Conservation (phyloP, 2,329 filamentous ascomycete genomes). For the Didymella exigua region DNA sequence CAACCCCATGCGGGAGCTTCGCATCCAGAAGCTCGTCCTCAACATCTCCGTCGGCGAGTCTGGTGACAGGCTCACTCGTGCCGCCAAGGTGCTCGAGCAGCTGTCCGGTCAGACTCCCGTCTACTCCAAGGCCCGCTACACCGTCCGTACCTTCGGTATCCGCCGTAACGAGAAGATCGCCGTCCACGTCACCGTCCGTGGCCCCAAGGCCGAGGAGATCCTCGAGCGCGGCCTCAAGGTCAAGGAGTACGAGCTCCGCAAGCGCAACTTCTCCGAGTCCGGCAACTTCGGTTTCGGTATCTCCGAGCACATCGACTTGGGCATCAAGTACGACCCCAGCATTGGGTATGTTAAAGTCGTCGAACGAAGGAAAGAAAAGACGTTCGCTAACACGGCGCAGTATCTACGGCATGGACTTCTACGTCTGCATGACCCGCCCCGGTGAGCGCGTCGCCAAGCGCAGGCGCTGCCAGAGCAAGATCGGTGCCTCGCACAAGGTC, state of each 20-base stretch:
- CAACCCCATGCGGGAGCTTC: conserved; percentile 99
- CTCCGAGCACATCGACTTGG: conserved; percentile 99
- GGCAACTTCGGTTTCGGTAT: conserved; percentile 98
- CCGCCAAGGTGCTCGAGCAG: conserved; percentile 99
- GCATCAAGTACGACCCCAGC: conserved; percentile 74
- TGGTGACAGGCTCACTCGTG: conserved; percentile 99
- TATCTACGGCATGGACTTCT: conserved; percentile 90
- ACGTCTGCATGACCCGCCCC: conserved; percentile 99
- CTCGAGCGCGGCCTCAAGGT: conserved; percentile 99
- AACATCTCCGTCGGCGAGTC: conserved; percentile 99
- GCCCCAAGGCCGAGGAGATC: conserved; percentile 99
- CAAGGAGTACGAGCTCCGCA: conserved; percentile 99
- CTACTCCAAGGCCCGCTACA: conserved; percentile 99
- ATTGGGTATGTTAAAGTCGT: conserved; percentile 42
- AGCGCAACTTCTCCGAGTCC: conserved; percentile 99
- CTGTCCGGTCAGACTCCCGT: conserved; percentile 99
- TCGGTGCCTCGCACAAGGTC: conserved; percentile 91
- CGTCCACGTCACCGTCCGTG: conserved; percentile 98
- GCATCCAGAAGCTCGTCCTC: conserved; percentile 98
- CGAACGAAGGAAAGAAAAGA: background rate
- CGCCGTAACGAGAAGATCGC: conserved; percentile 99
- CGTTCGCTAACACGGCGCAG: conserved; percentile 35
- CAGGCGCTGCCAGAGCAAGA: conserved; percentile 82
- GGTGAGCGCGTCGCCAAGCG: conserved; percentile 98
- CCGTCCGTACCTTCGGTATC: conserved; percentile 99